A percentile compares a stretch with the other conserved stretches of the same genome.
Conservation (phyloP, 768 basidiomycete species). For the Leccinum olivaceopallidum region DNA sequence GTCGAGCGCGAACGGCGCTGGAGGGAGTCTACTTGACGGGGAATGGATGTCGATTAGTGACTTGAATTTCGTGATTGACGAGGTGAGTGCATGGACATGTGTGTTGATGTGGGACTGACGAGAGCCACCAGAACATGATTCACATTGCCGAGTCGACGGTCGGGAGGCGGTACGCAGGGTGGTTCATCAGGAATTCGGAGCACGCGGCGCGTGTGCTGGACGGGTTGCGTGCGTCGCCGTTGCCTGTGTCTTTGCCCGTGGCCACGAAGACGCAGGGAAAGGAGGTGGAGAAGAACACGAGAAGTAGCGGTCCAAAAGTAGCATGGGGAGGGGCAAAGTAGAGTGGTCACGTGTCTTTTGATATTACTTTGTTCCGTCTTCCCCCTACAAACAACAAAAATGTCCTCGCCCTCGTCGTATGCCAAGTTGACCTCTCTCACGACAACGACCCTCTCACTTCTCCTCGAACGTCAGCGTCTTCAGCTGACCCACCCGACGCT, state of each 20-base stretch:
- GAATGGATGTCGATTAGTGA: conserved; percentile 89
- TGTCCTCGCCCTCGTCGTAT: neutral
- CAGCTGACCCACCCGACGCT: conserved; percentile 45
- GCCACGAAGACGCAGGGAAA: conserved; percentile 13
- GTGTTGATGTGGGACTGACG: neutral
- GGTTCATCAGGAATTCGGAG: conserved; percentile 97
- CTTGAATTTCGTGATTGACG: conserved; percentile 92
- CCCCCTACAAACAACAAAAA: too few relatives aligned
- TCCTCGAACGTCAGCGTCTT: conserved; percentile 82
- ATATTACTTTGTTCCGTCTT: too few relatives aligned
- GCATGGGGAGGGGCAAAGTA: conserved; percentile 46
- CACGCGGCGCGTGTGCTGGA: conserved; percentile 87
- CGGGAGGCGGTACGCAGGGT: conserved; percentile 90
- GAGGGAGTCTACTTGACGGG: conserved; percentile 73
- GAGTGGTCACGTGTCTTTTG: conserved; percentile 7
- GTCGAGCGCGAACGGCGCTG: conserved; percentile 7
- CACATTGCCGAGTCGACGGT: conserved; percentile 95
- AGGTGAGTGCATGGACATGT: conserved; percentile 45
- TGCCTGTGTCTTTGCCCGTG: conserved; percentile 37
- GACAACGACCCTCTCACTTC: conserved; percentile 70
- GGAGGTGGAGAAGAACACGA: conserved; percentile 23
- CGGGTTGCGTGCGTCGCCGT: conserved; percentile 60
- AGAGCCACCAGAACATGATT: conserved; percentile 73
- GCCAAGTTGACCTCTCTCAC: conserved; percentile 73
- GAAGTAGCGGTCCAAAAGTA: conserved; percentile 54